These are phyloP conservation scores for Fragaria iinumae DNA, from an alignment of 306 rosid species.

Conservation along the genomic window DNA sequence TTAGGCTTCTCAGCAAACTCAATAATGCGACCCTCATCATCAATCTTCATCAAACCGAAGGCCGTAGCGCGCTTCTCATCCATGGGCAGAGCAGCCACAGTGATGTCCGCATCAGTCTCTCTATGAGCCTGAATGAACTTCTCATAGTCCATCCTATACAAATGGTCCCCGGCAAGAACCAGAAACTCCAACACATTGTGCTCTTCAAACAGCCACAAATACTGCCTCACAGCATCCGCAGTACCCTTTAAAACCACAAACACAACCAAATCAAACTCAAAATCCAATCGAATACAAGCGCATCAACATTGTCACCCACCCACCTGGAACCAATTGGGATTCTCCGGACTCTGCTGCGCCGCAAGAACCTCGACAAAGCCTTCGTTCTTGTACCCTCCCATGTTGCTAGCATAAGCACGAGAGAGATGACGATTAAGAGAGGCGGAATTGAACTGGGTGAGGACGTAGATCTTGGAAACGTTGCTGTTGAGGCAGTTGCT, in stretches of 20 bases:
- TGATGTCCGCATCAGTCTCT: slow-evolving; percentile 93
- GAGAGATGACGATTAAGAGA: slow-evolving; percentile 97
- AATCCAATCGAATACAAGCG: not conserved
- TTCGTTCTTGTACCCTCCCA: slow-evolving; percentile 95
- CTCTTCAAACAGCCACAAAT: slow-evolving; percentile 94
- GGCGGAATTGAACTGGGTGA: slow-evolving; percentile 96
- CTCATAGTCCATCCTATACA: slow-evolving; percentile 96
- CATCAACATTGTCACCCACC: slow-evolving; percentile 1
- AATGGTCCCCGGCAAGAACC: slow-evolving; percentile 90
- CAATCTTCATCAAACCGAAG: slow-evolving; percentile 94
- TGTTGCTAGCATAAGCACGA: slow-evolving; percentile 91
- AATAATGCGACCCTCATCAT: slow-evolving; percentile 91
- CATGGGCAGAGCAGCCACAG: slow-evolving; percentile 98
- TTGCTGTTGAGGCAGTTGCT: slow-evolving; percentile 97
- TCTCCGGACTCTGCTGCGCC: slow-evolving; percentile 99
- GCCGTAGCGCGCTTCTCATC: slow-evolving; percentile 97
- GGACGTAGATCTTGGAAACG: slow-evolving; percentile 88
- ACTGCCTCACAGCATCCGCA: slow-evolving; percentile 97
- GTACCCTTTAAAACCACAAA: slow-evolving; percentile 58
- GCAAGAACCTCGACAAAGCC: slow-evolving; percentile 99
- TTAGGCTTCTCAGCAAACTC: slow-evolving; percentile 95
- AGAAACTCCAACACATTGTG: slow-evolving; percentile 90
- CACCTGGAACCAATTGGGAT: slow-evolving; percentile 99
- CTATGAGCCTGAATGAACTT: slow-evolving; percentile 94
- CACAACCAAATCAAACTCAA: slow-evolving; percentile 2